Percentiles rank a stretch among this genome's conserved stretches.
Evolutionary conservation across 78 protist species (phyloP).

Genomic region (Cavenderia fasciculata): DNA sequence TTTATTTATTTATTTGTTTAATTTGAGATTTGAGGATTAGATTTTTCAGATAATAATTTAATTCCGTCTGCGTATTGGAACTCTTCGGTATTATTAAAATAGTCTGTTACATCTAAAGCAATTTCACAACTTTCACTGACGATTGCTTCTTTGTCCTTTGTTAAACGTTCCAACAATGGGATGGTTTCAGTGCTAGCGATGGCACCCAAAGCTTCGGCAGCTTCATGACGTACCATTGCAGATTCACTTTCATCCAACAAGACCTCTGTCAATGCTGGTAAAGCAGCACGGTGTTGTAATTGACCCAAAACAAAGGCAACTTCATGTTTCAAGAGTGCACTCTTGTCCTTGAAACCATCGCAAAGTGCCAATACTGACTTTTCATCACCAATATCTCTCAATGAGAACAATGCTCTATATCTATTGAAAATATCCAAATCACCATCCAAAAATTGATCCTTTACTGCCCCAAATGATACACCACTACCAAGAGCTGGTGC

Average conservation of each 20-base stretch:
- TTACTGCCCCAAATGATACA: not conserved
- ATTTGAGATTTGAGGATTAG: no score
- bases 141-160: slow-evolving; percentile 59
- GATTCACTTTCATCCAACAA: slow-evolving; percentile 65
- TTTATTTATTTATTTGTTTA: no score
- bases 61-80: slow-evolving; percentile 83
- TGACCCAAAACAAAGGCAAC: slow-evolving; percentile 92
- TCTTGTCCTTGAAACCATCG: slow-evolving; percentile 40
- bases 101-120: slow-evolving; percentile 86
- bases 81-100: slow-evolving; percentile 67
- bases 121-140: slow-evolving; percentile 88
- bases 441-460: slow-evolving; percentile 29
- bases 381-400: slow-evolving; percentile 75
- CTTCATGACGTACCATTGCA: slow-evolving; percentile 90
- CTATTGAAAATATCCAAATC: slow-evolving; percentile 69
- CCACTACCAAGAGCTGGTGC: slow-evolving; percentile 49
- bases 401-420: slow-evolving; percentile 79
- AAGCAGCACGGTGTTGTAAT: slow-evolving; percentile 73
- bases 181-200: slow-evolving; percentile 64
- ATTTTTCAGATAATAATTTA: slow-evolving; percentile 63
- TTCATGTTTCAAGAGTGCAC: slow-evolving; percentile 87
- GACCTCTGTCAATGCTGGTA: slow-evolving; percentile 24
- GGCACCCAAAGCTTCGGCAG: slow-evolving; percentile 92
- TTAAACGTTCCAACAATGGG: slow-evolving; percentile 36
- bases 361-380: slow-evolving; percentile 53